Evolutionary conservation across 2,329 filamentous ascomycete species (phyloP), one percentile per base, ranked within the genome.

Genomic region (Cladosporium halotolerans): DNA sequence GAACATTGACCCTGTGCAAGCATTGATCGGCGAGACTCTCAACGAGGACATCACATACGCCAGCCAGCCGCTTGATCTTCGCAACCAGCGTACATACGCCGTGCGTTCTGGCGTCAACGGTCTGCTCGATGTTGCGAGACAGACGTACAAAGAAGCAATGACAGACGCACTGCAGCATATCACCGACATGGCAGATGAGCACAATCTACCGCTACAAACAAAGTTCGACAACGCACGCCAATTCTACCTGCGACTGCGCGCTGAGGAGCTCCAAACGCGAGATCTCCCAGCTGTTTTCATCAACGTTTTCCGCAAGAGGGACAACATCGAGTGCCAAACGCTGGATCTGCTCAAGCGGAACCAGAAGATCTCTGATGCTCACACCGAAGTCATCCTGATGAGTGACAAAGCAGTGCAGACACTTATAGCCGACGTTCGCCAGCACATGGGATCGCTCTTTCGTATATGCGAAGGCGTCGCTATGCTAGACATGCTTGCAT

Each of bases 51-150:
- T 90, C 0, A 80, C 78, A 0, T 95, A 87, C 60, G 86, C 88
- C 55, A 88, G 79, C 44, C 82, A 85, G 18, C 86, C 93, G 0
- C 76, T 97, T 4, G 92, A 96, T 57, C 76, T 96, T 53, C 81
- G 91, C 11, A 95, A 96, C 57, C 92, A 97, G 66, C 79, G 92
- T 58, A 88, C 86, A 0, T 96, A 95, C 72, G 92, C 92, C 18
- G 85, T 97, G 32, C 93, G 86, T 79, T 83, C 89, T 43, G 88
- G 89, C 0, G 83, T 93, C 40, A 90, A 89, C 61, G 88, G 88
- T 2, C 79, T 96, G 53, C 80, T 97, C 3, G 92, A 96, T 70
- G 87, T 96, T 36, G 88, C 89, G 33, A 81, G 91, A 4, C 86
- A 90, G 63, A 89, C 89, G 0, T 96, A 93, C 71, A 95, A 93